Evolutionary conservation across 1,284 basidiomycete species (phyloP).

Genomic region (Cutaneotrichosporon dermatis): DNA sequence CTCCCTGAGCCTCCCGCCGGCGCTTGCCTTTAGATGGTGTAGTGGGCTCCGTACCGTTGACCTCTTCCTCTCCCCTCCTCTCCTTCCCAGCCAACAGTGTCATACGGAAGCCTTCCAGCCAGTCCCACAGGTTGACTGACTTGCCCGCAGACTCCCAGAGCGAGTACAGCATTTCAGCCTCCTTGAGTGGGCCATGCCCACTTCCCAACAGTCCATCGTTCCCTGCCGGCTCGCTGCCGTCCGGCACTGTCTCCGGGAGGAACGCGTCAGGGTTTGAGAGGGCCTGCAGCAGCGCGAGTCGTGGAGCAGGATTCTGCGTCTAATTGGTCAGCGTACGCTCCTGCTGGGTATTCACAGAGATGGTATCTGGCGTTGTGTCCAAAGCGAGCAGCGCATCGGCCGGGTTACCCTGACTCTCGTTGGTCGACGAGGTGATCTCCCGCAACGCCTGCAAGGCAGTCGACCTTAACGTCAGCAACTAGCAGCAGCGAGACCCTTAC

Average conservation of each 20-base stretch:
- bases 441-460: background rate
- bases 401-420: background rate
- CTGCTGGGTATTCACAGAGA: background rate
- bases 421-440: background rate
- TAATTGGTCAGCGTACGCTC: slow-evolving; percentile 1
- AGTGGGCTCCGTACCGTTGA: background rate
- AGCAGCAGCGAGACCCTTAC: no score
- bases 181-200: slow-evolving; percentile 17
- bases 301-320: slow-evolving; percentile 19
- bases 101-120: slow-evolving; percentile 39
- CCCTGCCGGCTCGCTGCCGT: no score
- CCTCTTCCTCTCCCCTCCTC: slow-evolving; percentile 2
- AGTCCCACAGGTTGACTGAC: slow-evolving; percentile 46
- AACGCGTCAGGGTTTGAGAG: slow-evolving; percentile 10
- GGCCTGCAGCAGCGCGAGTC: slow-evolving; percentile 18
- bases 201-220: background rate
- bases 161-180: slow-evolving; percentile 32
- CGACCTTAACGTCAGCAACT: background rate
- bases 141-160: slow-evolving; percentile 39
- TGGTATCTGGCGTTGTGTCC: background rate
- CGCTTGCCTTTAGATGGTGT: background rate
- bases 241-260: background rate
- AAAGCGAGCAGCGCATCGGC: background rate
- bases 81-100: slow-evolving; percentile 8
- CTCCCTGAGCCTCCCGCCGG: slow-evolving; percentile 5